Evolutionary conservation across 163 green algal species (phyloP).

Genomic region (Scenedesmus sp.): DNA sequence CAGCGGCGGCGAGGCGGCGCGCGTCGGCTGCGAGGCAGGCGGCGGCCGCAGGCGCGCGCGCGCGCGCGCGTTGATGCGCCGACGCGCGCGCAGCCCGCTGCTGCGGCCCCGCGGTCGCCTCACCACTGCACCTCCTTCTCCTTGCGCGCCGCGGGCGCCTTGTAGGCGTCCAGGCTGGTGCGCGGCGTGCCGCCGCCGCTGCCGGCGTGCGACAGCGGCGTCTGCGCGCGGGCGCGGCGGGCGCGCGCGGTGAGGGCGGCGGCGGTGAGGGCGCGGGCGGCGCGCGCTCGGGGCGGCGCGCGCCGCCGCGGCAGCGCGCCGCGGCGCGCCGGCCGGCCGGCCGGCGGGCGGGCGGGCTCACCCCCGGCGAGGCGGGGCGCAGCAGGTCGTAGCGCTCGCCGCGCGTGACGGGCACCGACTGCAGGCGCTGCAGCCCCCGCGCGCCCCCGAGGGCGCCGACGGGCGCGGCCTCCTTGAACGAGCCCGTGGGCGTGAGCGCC

Average conservation of each 20-base stretch:
- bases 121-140: slow-evolving; percentile 23
- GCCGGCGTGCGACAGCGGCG: too few relatives aligned
- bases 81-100: neutral
- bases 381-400: slow-evolving; percentile 4
- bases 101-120: neutral
- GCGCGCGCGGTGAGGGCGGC: neutral
- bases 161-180: neutral
- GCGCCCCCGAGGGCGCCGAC: neutral
- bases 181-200: too few relatives aligned
- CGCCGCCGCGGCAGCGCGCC: neutral
- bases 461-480: too few relatives aligned
- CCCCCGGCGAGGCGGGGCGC: neutral
- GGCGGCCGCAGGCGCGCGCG: too few relatives aligned
- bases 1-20: too few relatives aligned
- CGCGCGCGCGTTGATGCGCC: slow-evolving; percentile 4
- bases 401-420: too few relatives aligned
- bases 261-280: neutral
- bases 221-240: too few relatives aligned
- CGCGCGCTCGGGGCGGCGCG: neutral
- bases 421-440: too few relatives aligned
- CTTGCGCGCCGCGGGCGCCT: neutral
- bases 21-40: too few relatives aligned
- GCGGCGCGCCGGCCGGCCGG: neutral
- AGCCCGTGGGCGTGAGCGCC: too few relatives aligned
- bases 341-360: neutral